phyloP scores from a whole-genome alignment of 1,284 basidiomycete genomes.

The Ceratobasidium sp. region DNA sequence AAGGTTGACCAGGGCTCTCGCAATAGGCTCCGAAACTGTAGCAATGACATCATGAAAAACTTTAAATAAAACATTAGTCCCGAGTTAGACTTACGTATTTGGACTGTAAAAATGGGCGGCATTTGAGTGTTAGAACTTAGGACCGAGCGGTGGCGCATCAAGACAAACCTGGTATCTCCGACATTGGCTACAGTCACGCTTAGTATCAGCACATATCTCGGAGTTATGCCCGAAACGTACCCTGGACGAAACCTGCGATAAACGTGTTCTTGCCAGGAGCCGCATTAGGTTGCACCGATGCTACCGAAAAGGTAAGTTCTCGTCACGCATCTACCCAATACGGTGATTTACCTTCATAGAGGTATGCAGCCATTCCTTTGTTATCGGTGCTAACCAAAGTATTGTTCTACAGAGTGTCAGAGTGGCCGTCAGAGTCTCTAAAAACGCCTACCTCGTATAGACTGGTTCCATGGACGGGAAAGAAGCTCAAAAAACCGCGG shows the following conservation, averaged over 20 bases:
- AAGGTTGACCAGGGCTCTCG: conserved; percentile 72
- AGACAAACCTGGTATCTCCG: conserved; percentile 61
- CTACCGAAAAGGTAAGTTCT: conserved; percentile 49
- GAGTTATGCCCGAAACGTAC: conserved; percentile 51
- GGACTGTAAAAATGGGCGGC: conserved; percentile 54
- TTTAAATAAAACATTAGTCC: not conserved
- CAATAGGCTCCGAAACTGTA: conserved; percentile 73
- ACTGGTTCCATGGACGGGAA: conserved; percentile 81
- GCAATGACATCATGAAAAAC: conserved; percentile 2
- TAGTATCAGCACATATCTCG: not conserved
- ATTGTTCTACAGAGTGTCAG: conserved; percentile 63
- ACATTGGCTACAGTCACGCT: conserved; percentile 64
- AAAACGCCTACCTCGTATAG: conserved; percentile 64
- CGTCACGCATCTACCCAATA: not conserved
- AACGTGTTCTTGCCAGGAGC: conserved; percentile 75
- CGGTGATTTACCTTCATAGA: conserved; percentile 67
- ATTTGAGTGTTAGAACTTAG: not conserved
- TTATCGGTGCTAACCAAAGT: conserved; percentile 78
- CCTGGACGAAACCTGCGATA: conserved; percentile 77
- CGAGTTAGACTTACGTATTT: conserved; percentile 65
- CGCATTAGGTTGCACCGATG: conserved; percentile 64
- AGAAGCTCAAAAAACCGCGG: conserved; percentile 76
- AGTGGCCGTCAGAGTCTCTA: not conserved
- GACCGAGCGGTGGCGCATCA: not conserved
- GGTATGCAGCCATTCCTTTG: conserved; percentile 81